A percentile compares a stretch with the other conserved stretches of the same genome.
phyloP scores from a whole-genome alignment of 352 stramenopile genomes.

The Globisporangium cylindrosporum region DNA sequence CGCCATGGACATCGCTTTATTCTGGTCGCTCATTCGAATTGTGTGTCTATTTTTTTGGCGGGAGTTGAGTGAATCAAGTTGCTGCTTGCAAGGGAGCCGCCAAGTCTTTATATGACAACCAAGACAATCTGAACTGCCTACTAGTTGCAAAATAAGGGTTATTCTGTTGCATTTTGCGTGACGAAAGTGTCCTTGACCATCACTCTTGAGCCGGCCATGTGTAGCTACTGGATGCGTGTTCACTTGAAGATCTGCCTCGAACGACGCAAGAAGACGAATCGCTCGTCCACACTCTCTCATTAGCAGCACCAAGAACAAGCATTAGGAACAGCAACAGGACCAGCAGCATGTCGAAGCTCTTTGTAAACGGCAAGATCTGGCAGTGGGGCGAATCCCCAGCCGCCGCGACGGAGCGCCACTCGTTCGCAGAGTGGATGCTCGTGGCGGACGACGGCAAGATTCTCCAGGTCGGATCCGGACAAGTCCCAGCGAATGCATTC shows the following conservation, averaged over 20 bases:
- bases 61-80: neutral
- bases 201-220: neutral
- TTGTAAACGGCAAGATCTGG: slow-evolving; percentile 74
- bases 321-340: neutral
- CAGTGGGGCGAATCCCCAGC: slow-evolving; percentile 32
- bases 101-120: neutral
- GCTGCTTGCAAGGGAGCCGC: neutral
- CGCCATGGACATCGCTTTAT: neutral
- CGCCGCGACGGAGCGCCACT: slow-evolving; percentile 8
- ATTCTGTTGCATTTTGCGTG: neutral
- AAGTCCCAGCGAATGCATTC: slow-evolving; percentile 11
- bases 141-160: neutral
- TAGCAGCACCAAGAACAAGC: neutral
- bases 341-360: slow-evolving; percentile 32
- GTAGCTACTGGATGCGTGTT: slow-evolving; percentile 7
- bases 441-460: slow-evolving; percentile 50
- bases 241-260: slow-evolving; percentile 15
- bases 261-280: neutral
- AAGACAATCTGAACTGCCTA: neutral
- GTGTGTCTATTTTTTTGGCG: neutral
- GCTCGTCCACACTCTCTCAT: neutral
- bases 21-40: neutral
- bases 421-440: slow-evolving; percentile 56
- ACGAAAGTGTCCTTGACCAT: neutral
- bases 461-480: slow-evolving; percentile 28